phyloP scores from a whole-genome alignment of 805 yeast genomes.

The Pichia ethanolica region DNA sequence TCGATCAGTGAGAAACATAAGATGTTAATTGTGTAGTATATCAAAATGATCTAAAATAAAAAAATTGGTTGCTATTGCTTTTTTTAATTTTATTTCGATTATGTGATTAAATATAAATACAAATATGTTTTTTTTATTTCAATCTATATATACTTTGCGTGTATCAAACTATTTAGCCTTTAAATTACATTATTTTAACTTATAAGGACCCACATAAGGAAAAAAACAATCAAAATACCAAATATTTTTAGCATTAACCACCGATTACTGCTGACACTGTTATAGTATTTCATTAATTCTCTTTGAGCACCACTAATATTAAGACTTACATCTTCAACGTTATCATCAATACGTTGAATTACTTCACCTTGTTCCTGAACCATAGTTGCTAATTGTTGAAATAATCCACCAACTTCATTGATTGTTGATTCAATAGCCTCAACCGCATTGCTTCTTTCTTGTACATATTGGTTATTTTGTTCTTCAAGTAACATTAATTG shows the following conservation, averaged over 20 bases:
- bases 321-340: slow-evolving; percentile 86
- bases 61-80: too few species aligned
- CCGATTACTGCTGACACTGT: slow-evolving; percentile 79
- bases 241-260: slow-evolving; percentile 89
- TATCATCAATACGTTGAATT: slow-evolving; percentile 89
- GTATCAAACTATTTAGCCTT: too few species aligned
- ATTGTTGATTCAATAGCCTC: slow-evolving; percentile 96
- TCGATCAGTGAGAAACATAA: too few species aligned
- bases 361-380: slow-evolving; percentile 96
- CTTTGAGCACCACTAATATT: slow-evolving; percentile 93
- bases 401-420: slow-evolving; percentile 90
- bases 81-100: too few species aligned
- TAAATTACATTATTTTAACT: slow-evolving; percentile 30
- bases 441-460: slow-evolving; percentile 81
- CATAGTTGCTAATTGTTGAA: slow-evolving; percentile 94
- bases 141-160: too few species aligned
- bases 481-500: slow-evolving; percentile 77
- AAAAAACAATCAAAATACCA: slow-evolving; percentile 74
- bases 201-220: slow-evolving; percentile 71
- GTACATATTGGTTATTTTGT: slow-evolving; percentile 67
- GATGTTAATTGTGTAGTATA: too few species aligned
- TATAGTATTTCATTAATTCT: slow-evolving; percentile 83
- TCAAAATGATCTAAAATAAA: too few species aligned
- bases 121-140: too few species aligned
- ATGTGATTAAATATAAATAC: too few species aligned